Base-by-base conservation (phyloP, 2,329 filamentous ascomycete species). In the Trichoderma polysporum region DNA sequence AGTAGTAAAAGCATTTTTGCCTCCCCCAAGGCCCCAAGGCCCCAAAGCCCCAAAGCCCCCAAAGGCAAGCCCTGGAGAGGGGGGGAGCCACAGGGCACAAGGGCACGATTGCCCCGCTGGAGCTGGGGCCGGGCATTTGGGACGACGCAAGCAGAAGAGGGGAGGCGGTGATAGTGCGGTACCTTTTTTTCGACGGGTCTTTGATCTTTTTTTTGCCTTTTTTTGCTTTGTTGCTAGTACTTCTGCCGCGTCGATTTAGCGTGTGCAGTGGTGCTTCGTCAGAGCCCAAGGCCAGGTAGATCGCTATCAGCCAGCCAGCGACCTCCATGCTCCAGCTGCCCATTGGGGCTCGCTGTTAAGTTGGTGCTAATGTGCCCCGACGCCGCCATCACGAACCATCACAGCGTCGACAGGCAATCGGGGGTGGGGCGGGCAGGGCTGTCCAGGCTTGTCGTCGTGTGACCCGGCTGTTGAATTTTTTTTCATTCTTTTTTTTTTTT, bases 341-440 rank as follows among this genome's bases (percentile, higher is more conserved):
- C 29, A 10, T n/a, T 35, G 52, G 29, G 27, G 49, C 49, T 54
- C 3, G 13, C 29, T n/a, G 22, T 33, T 56, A 39, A 27, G 53
- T 56, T 56, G 53, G 53, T 56, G 33, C 53, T 39, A 56, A 56
- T 2, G 33, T 33, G 53, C 53, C 31, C 37, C 53, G 53, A 25
- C 29, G 53, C 52, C 52, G 52, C 53, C 53, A 56, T 56, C 31
- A 56, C 53, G 53, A 56, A 56, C 53, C 53, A 56, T 53, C 27
- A 10, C 49, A 13, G 37, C 37, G 10, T 35, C 27, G 29, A 54
- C 52, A 54, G 52, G 52, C 52, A 56, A 56, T 27, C 53, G 33
- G 31, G 19, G 31, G 50, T 53, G 53, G 53, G 53, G 53, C 31
- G 4, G 13, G 33, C 53, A 56, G 53, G 53, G 33, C 53, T 39